Evolutionary conservation across 1,284 basidiomycete species (phyloP), one percentile per base, ranked within the genome.

Genomic region (Thelephora terrestris): DNA sequence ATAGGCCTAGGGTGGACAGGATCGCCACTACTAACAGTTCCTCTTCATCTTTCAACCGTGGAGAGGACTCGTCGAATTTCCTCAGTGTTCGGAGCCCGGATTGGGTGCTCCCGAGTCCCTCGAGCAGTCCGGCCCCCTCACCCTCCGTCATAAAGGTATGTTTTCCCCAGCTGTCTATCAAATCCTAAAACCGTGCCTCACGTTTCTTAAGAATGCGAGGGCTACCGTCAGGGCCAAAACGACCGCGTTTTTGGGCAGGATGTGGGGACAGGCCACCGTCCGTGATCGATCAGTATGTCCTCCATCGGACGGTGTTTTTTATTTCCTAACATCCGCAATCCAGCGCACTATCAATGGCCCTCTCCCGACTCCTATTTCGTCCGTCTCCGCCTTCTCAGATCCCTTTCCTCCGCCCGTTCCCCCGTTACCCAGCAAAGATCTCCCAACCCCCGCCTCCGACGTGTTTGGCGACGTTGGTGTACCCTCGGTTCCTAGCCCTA

Each of bases 241-340:
- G 18, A 85, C 75, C 55, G 84, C 83, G 37, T 81, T 89, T 59
- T 69, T 83, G 53, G 84, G 84, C 2, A 87, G 81, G 61, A 81
- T 89, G 78, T 64, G 83, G 37, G 83, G 83, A 2, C 73, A 79
- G 54, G 72, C 69, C 44, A 74, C 70, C 27, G 68, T 76, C 10
- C 73, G 82, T 48, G 84, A 87, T 61, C 78, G 81, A 67, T 79
- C 78, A 48, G 85, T 87, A 65, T 61, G 81, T 70, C 47, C 2
- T 32, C 57, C 47, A 45, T 51, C 45, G 43, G 42, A 24, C 32
- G 24, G 29, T 43, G 36, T 37, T 46, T 45, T 36, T 52, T 32
- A 39, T 40, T 34, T 45, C 40, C 43, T 46, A 45, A 54, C 47
- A 52, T 57, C 47, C 58, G 49, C 43, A 43, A 50, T 43, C 49